Conservation (phyloP, 2,329 filamentous ascomycete genomes). For the Mycosphaerella arachidis region DNA sequence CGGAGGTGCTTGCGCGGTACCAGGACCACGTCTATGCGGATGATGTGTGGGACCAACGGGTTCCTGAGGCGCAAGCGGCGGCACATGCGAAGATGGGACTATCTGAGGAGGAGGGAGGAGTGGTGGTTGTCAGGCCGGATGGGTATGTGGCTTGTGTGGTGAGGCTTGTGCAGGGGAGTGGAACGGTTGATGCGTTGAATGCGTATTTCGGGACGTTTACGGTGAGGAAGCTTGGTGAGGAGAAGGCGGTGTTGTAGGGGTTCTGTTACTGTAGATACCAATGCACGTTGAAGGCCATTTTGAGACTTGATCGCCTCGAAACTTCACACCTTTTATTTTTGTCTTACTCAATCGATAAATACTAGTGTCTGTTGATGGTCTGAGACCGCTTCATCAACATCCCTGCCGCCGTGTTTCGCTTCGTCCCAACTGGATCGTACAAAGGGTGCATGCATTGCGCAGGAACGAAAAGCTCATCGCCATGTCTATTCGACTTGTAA, state of each 20-base stretch:
- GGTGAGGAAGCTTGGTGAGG: constrained; percentile 51
- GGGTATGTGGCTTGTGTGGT: constrained; percentile 79
- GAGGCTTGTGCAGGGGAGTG: constrained; percentile 67
- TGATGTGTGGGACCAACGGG: constrained; percentile 67
- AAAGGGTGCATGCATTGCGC: too few species aligned
- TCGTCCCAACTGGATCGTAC: too few species aligned
- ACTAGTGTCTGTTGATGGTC: too few species aligned
- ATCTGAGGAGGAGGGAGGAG: constrained; percentile 65
- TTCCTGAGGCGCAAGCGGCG: constrained; percentile 64
- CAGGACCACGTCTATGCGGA: constrained; percentile 81
- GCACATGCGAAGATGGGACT: constrained; percentile 87
- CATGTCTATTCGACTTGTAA: too few species aligned
- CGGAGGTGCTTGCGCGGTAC: constrained; percentile 67
- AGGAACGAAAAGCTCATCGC: too few species aligned
- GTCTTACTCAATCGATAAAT: too few species aligned
- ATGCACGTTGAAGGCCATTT: too few species aligned
- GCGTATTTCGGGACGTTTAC: constrained; percentile 74
- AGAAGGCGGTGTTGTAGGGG: constrained; percentile 24
- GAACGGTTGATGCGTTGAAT: constrained; percentile 78
- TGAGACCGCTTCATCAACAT: too few species aligned
- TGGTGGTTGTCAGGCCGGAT: constrained; percentile 81
- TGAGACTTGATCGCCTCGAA: too few species aligned
- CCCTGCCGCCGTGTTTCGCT: too few species aligned
- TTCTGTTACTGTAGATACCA: background rate
- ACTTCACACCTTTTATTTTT: too few species aligned